Evolutionary conservation across 331 rosid species (phyloP).

Genomic region (Malus hybrid): DNA sequence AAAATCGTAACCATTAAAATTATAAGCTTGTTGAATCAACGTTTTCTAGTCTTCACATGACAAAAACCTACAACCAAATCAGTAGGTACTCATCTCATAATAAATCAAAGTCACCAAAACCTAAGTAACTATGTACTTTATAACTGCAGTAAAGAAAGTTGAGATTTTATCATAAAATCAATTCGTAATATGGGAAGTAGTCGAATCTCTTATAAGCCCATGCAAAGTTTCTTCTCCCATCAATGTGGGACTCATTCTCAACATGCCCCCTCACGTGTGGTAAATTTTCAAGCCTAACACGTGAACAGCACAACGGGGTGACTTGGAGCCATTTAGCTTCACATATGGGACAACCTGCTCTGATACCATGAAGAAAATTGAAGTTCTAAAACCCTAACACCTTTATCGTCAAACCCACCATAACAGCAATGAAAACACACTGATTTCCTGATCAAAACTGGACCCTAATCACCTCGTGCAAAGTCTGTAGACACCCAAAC

Average conservation of each 20-base stretch:
- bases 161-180: too few species aligned
- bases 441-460: conserved; percentile 49
- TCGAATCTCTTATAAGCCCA: too few species aligned
- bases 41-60: not conserved
- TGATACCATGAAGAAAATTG: too few species aligned
- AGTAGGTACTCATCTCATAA: conserved; percentile 54
- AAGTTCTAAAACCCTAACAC: conserved; percentile 37
- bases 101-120: conserved; percentile 74
- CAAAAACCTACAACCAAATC: conserved; percentile 69
- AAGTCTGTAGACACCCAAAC: conserved; percentile 87
- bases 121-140: conserved; percentile 59
- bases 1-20: too few species aligned
- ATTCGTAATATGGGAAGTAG: too few species aligned
- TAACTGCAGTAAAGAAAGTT: conserved; percentile 25
- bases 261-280: too few species aligned
- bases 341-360: too few species aligned
- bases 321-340: too few species aligned
- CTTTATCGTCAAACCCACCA: conserved; percentile 44
- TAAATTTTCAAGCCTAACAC: too few species aligned
- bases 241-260: too few species aligned
- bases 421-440: conserved; percentile 70
- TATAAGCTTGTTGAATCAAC: too few species aligned
- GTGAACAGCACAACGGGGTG: accelerated
- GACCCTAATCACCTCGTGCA: conserved; percentile 57
- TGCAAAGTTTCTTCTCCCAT: too few species aligned